Evolutionary conservation across 352 stramenopile genomes (phyloP), one percentile per base, ranked within the genome.

Genomic region (Phytophthora sansomeana): DNA sequence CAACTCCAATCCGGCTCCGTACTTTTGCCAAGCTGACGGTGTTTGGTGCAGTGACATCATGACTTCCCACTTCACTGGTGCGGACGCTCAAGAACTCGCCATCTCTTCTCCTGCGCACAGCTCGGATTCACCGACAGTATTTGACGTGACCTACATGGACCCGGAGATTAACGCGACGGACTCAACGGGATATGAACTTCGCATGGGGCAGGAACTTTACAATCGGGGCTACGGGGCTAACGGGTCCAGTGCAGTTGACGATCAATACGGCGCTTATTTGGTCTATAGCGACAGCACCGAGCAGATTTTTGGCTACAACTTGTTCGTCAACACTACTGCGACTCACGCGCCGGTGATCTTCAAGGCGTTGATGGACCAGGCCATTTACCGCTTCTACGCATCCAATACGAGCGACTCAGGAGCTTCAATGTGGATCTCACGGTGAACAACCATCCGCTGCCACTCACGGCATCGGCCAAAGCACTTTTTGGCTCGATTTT

Each of bases 341-440:
- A 64, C 67, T 1, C 81, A 90, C 42, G 65, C 67, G 5, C 60
- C 74, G 0, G 56, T 55, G 4, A 83, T 88, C 32, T 90, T 86
- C 70, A 86, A 87, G 51, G 66, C 79, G 4, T 50, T 83, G 16
- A 67, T 85, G 56, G 79, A 90, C 36, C 69, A 87, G 46, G 71
- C 79, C 0, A 28, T 90, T 3, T 82, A 87, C 26, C 77, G 77
- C 1, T 84, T 80, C 49, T 82, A 86, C 21, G 69, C 78, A 0
- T 41, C 58, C 4, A 71, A 72, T 17, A 66, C 44, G 13, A 56
- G 17, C 4, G 48, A 53, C 6, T 58, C 51, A 11, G 36, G 48
- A 26, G 19, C 58, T 2, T 65, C 48, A 2, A 62, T 3, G 58
- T 77, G 8, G 48, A 72, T 29, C 36, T 89, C 9, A 77, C 72